A percentile compares a stretch with the other conserved stretches of the same genome.
Evolutionary conservation across 345 rosid species (phyloP).

Genomic region (Melaleuca quinquenervia): DNA sequence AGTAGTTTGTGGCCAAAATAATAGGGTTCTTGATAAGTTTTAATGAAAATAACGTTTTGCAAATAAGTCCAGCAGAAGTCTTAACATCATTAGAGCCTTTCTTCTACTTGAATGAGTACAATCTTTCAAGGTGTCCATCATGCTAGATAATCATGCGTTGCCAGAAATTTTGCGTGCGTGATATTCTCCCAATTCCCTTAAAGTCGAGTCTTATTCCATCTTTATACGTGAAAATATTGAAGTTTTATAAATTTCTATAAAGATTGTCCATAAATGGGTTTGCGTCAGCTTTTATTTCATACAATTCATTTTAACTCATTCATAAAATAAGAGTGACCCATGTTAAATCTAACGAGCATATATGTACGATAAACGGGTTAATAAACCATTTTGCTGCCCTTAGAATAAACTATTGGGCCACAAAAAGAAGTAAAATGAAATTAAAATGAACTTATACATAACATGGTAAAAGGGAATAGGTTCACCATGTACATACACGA

Average conservation of each 20-base stretch:
- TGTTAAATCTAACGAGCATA: neutral
- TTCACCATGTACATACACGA: too few relatives aligned
- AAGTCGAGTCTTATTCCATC: neutral
- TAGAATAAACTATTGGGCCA: too few relatives aligned
- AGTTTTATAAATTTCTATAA: neutral
- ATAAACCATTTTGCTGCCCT: neutral
- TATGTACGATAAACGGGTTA: neutral
- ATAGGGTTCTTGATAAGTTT: neutral
- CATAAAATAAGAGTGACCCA: neutral
- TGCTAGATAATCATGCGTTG: neutral
- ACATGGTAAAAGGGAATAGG: too few relatives aligned
- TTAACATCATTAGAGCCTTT: neutral
- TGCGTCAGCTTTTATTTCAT: too few relatives aligned
- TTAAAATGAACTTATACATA: too few relatives aligned
- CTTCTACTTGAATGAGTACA: neutral
- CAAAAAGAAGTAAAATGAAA: too few relatives aligned
- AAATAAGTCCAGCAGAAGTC: neutral
- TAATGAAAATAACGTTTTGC: neutral
- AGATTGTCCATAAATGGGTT: too few relatives aligned
- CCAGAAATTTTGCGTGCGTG: neutral
- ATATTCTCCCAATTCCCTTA: neutral
- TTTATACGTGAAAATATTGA: neutral
- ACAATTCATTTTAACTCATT: neutral
- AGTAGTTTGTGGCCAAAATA: neutral
- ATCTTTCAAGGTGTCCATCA: neutral